phyloP scores from a whole-genome alignment of 768 basidiomycete genomes.

The Mycena kentingensis region DNA sequence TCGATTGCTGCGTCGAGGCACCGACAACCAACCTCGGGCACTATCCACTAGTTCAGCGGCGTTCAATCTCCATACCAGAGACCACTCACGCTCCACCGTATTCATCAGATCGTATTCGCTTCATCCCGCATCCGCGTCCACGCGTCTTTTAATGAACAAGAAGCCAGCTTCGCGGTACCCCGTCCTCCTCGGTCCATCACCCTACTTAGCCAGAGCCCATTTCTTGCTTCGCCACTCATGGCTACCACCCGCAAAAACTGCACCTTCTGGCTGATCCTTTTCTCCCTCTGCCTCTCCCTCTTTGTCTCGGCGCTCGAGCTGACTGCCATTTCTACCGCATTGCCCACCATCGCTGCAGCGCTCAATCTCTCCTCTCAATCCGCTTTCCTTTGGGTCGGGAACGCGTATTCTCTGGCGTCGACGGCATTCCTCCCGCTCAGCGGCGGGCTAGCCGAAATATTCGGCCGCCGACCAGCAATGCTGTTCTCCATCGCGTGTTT shows the following conservation, averaged over 20 bases:
- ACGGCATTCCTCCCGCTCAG: conserved; percentile 39
- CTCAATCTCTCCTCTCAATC: not conserved
- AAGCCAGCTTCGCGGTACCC: too few relatives aligned
- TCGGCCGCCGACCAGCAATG: conserved; percentile 33
- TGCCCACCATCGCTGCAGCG: not conserved
- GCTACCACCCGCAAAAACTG: conserved; percentile 1
- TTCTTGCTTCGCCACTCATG: conserved; percentile 3
- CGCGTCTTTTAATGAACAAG: too few relatives aligned
- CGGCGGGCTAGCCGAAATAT: conserved; percentile 34
- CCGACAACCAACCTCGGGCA: too few relatives aligned
- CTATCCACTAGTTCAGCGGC: too few relatives aligned
- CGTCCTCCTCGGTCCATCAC: too few relatives aligned
- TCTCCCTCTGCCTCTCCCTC: conserved; percentile 13
- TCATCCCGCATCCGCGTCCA: too few relatives aligned
- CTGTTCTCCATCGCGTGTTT: conserved; percentile 26
- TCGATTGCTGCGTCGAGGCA: too few relatives aligned
- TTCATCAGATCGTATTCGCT: too few relatives aligned
- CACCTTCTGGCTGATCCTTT: conserved; percentile 18
- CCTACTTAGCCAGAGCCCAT: too few relatives aligned
- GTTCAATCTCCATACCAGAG: too few relatives aligned
- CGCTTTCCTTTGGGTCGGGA: conserved; percentile 39
- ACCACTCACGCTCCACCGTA: too few relatives aligned
- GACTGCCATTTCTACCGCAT: conserved; percentile 1
- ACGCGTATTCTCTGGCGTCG: conserved; percentile 34
- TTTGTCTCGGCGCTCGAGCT: conserved; percentile 18